These are phyloP conservation scores for Olyra latifolia DNA, from an alignment of 176 grass and related monocot genomes.

Conservation along the genomic window DNA sequence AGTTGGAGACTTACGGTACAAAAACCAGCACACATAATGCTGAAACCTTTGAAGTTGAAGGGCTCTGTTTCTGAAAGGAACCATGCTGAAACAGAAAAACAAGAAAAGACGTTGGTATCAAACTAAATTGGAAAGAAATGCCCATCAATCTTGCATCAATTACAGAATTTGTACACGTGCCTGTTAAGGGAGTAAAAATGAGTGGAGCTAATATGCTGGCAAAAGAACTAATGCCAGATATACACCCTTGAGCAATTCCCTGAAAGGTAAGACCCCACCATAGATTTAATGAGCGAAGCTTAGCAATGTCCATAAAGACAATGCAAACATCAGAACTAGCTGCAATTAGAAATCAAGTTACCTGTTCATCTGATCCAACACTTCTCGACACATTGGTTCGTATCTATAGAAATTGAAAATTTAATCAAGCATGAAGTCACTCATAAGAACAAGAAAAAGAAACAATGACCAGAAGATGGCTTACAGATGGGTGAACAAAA, in stretches of 20 bases:
- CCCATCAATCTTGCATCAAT: neutral
- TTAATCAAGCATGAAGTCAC: neutral
- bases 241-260: slow-evolving; percentile 96
- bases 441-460: neutral
- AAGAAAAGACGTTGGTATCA: neutral
- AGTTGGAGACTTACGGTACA: slow-evolving; percentile 46
- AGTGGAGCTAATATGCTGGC: slow-evolving; percentile 85
- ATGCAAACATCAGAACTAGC: neutral
- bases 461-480: neutral
- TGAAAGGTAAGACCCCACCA: slow-evolving; percentile 24
- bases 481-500: slow-evolving; percentile 86
- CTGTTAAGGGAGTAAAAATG: slow-evolving; percentile 82
- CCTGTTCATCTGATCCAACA: slow-evolving; percentile 80
- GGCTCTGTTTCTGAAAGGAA: slow-evolving; percentile 78
- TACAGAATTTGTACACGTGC: slow-evolving; percentile 14
- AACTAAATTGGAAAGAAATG: slow-evolving; percentile 1
- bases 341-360: slow-evolving; percentile 18
- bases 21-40: slow-evolving; percentile 81
- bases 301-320: neutral
- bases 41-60: slow-evolving; percentile 91
- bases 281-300: neutral
- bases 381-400: slow-evolving; percentile 77
- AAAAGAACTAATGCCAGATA: slow-evolving; percentile 85
- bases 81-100: slow-evolving; percentile 48
- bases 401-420: slow-evolving; percentile 53